These are phyloP conservation scores for Pythium vanterpoolii DNA, from an alignment of 352 stramenopile genomes.

Conservation along the genomic window DNA sequence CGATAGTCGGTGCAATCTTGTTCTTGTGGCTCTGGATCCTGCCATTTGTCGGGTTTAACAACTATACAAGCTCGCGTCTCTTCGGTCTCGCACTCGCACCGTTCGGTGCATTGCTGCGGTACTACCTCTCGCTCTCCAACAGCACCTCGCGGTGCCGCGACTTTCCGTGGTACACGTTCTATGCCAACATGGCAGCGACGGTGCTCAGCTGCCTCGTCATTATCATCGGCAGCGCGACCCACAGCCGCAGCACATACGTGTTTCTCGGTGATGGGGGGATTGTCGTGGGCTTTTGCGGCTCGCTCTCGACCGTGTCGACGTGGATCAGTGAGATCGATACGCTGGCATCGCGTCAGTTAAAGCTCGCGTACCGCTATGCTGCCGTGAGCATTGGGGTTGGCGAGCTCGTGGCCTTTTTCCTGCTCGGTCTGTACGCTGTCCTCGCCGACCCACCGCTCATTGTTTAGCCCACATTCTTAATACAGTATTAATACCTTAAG, in stretches of 20 bases:
- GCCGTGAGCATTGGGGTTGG: constrained; percentile 15
- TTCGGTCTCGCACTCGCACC: constrained; percentile 20
- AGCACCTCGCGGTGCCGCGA: constrained; percentile 13
- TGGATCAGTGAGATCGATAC: constrained; percentile 33
- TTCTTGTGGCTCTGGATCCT: constrained; percentile 23
- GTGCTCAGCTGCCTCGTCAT: constrained; percentile 21
- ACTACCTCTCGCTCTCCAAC: constrained; percentile 29
- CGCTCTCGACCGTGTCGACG: constrained; percentile 33
- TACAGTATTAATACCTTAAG: too few relatives aligned
- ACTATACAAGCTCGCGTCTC: constrained; percentile 23
- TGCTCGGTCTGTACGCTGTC: constrained; percentile 16
- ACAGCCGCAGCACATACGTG: constrained; percentile 1
- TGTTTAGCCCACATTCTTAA: constrained; percentile 12
- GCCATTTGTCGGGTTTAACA: constrained; percentile 21
- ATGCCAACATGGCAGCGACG: constrained; percentile 26
- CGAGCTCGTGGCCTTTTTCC: constrained; percentile 11
- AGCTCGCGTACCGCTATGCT: constrained; percentile 15
- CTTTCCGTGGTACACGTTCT: constrained; percentile 29
- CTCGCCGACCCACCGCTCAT: background rate
- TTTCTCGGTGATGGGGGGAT: constrained; percentile 21
- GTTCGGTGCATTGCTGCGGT: constrained; percentile 29
- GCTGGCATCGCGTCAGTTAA: constrained; percentile 8
- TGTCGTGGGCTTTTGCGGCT: constrained; percentile 29
- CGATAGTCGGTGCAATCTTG: background rate
- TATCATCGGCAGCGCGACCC: constrained; percentile 19